These are phyloP conservation scores for Yamadazyma siamensis DNA, from an alignment of 1,139 yeast genomes.

Conservation along the genomic window DNA sequence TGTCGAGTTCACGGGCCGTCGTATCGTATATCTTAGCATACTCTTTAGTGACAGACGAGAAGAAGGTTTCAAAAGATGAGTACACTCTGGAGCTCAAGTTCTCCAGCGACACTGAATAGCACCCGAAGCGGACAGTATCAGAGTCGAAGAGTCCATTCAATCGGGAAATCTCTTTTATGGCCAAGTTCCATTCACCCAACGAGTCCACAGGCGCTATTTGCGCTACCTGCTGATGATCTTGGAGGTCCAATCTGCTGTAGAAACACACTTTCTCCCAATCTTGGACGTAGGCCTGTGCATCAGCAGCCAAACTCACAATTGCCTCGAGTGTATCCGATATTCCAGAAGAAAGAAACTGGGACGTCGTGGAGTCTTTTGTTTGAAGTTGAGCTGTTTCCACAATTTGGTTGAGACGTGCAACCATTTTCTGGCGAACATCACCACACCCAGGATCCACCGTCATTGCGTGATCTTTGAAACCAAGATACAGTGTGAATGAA, in stretches of 20 bases:
- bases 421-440: constrained; percentile 17
- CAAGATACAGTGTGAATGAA: constrained; percentile 31
- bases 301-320: too few relatives aligned
- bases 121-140: constrained; percentile 40
- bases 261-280: constrained; percentile 58
- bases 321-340: too few relatives aligned
- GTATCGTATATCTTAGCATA: constrained; percentile 27
- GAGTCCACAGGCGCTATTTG: constrained; percentile 24
- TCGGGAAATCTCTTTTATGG: constrained; percentile 43
- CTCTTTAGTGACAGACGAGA: constrained; percentile 39
- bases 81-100: constrained; percentile 54
- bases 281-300: constrained; percentile 33
- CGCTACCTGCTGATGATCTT: constrained; percentile 15
- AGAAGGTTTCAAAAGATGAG: constrained; percentile 59
- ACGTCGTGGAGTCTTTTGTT: too few relatives aligned
- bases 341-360: too few relatives aligned
- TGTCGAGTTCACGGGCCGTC: constrained; percentile 10
- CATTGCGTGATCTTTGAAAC: constrained; percentile 43
- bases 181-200: constrained; percentile 46
- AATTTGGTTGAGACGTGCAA: constrained; percentile 11
- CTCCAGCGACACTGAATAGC: constrained; percentile 40
- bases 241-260: constrained; percentile 46
- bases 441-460: constrained; percentile 29
- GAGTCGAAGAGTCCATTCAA: constrained; percentile 53
- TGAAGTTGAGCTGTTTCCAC: constrained; percentile 15